phyloP scores from a whole-genome alignment of 306 rosid species.

The Vicia sativa region DNA sequence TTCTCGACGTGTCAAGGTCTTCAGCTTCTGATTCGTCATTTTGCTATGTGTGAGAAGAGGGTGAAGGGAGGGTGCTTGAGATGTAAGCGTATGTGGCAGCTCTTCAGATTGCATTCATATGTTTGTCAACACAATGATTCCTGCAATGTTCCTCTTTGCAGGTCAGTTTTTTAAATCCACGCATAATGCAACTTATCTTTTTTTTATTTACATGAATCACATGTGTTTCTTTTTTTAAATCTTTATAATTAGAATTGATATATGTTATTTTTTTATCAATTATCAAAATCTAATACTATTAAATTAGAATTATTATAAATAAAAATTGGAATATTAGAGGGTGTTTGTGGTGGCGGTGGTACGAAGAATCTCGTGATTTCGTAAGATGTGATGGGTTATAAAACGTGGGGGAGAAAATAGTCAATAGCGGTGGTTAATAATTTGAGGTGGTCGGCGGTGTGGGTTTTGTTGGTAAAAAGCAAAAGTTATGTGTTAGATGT shows the following conservation, averaged over 20 bases:
- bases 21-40: conserved; percentile 72
- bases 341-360: no score
- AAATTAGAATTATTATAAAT: no score
- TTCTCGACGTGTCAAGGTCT: conserved; percentile 77
- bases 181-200: background rate
- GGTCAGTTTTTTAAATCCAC: conserved; percentile 35
- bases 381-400: background rate
- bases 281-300: no score
- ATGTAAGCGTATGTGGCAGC: conserved; percentile 97
- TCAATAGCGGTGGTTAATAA: background rate
- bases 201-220: background rate
- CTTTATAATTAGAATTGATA: no score
- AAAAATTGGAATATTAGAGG: no score
- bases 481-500: background rate
- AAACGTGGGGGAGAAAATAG: background rate
- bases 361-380: background rate
- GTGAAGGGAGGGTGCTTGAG: conserved; percentile 67
- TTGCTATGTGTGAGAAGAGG: conserved; percentile 63
- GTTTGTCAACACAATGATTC: conserved; percentile 67
- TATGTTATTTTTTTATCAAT: no score
- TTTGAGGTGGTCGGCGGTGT: conserved; percentile 14
- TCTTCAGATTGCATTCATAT: conserved; percentile 76
- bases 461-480: background rate
- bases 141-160: conserved; percentile 96
- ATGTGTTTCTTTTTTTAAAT: no score